Conservation (phyloP, 345 rosid genomes). For the Eucalyptus marginata region DNA sequence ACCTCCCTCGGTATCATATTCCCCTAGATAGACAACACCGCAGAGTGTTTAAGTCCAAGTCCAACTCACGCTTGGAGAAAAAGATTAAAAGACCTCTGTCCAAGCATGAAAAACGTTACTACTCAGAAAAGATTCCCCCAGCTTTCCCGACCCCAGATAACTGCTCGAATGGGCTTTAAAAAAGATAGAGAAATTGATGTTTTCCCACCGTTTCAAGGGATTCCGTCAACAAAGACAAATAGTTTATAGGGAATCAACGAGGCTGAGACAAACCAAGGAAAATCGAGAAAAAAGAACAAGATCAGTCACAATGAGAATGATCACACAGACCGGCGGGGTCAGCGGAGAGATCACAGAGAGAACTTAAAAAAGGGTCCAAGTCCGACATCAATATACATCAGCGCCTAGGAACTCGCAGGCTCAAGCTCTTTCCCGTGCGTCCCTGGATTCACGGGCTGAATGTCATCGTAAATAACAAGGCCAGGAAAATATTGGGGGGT, state of each 20-base stretch:
- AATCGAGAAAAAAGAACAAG: not conserved
- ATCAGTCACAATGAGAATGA: not conserved
- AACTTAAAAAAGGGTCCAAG: not conserved
- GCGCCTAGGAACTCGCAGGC: not conserved
- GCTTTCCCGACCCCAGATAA: not conserved
- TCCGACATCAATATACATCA: not conserved
- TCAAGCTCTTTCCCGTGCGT: not conserved
- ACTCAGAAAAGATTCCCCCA: not conserved
- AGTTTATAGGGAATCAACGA: not conserved
- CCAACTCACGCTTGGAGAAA: not conserved
- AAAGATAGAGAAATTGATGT: not conserved
- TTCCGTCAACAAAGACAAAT: not conserved
- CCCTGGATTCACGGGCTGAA: not conserved
- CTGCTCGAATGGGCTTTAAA: not conserved
- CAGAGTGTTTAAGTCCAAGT: not conserved
- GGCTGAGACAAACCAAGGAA: not conserved
- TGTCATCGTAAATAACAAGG: not conserved
- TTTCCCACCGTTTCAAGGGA: accelerated
- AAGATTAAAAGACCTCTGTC: not conserved
- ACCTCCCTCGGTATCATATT: not conserved
- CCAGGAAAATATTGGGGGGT: not conserved
- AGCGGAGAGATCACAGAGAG: not conserved
- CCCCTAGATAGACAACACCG: not conserved
- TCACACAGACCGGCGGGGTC: not conserved
- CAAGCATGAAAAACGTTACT: not conserved